phyloP scores from a whole-genome alignment of 2,329 filamentous ascomycete genomes.

The Calonectria honghensis region DNA sequence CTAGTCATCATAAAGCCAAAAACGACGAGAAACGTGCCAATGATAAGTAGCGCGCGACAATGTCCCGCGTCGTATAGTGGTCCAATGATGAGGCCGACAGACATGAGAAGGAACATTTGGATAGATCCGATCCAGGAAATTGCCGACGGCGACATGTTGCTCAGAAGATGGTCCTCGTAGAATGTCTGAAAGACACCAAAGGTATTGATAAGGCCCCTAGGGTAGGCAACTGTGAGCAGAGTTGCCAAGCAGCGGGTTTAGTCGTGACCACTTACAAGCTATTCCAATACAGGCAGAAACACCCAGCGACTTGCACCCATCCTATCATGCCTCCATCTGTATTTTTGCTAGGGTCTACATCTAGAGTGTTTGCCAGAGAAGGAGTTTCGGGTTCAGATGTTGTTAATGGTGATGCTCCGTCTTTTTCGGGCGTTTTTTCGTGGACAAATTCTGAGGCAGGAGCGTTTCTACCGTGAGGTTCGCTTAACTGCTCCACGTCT shows the following conservation, averaged over 20 bases:
- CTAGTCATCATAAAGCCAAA: constrained; percentile 67
- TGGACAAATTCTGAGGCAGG: background rate
- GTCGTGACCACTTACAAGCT: constrained; percentile 21
- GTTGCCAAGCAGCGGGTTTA: background rate
- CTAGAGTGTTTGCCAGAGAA: background rate
- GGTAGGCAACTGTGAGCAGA: background rate
- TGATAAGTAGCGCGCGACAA: constrained; percentile 60
- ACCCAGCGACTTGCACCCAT: constrained; percentile 38
- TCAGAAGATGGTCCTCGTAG: constrained; percentile 62
- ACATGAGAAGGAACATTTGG: constrained; percentile 64
- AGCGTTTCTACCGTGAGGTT: background rate
- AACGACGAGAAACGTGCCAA: constrained; percentile 60
- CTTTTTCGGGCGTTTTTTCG: background rate
- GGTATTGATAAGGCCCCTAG: constrained; percentile 62
- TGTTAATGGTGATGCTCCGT: background rate
- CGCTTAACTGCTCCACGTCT: background rate
- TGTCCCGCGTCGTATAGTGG: constrained; percentile 66
- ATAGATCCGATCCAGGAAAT: constrained; percentile 69
- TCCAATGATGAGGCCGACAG: constrained; percentile 63
- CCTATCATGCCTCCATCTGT: constrained; percentile 16
- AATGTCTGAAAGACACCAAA: constrained; percentile 69
- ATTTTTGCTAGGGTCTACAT: background rate
- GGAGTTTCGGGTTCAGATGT: background rate
- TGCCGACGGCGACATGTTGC: constrained; percentile 57
- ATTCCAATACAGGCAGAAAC: constrained; percentile 38